Base-by-base conservation (phyloP, 345 rosid genomes). In the Stellera chamaejasme region DNA sequence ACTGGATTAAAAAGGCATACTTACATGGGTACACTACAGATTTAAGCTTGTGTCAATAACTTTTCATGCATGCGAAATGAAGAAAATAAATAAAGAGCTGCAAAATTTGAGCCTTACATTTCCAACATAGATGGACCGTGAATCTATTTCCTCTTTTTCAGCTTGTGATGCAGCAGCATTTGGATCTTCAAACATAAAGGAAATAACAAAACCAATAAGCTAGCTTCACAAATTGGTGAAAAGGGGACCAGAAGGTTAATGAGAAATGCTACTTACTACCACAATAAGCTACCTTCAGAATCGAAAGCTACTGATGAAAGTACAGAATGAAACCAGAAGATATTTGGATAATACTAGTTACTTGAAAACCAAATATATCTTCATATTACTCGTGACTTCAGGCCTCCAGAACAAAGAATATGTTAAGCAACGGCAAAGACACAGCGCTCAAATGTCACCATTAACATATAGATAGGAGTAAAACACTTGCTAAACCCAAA, bases 61-160 rank as follows among this genome's bases (percentile, higher is more conserved):
- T 32, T 32, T 51, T 10, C 3, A 50, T 53, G 61, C 48, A 42
- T 2, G 48, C 1, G 13, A 25, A 27, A 12, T 27, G 42, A 48
- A 54, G 36, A 50, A 50, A 47, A 45, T 47, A 59, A 23, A 48
- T 36, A 46, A 53, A 73, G 27, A 66, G 55, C 56, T 50, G 66
- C 52, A 26, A 69, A 72, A 57, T 32, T 5, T 8, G 5, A 0
- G 0, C 69, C 96, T 87, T 79, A 93, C 99, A 80, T 93, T 93
- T 69, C 99, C 99, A 51, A 93, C 99, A 65, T 89, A 93, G 26
- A 93, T 83, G 4, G 99, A 93, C 19, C 99, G 94, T 0, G 95
- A 12, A 79, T 93, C 99, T 57, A 89, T 96, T 75, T 93, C 99
- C 72, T 93, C 99, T 85, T 93, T 93, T 75, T 89, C 97, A 64